phyloP scores from a whole-genome alignment of 441 rosid species.

The California macrophylla region DNA sequence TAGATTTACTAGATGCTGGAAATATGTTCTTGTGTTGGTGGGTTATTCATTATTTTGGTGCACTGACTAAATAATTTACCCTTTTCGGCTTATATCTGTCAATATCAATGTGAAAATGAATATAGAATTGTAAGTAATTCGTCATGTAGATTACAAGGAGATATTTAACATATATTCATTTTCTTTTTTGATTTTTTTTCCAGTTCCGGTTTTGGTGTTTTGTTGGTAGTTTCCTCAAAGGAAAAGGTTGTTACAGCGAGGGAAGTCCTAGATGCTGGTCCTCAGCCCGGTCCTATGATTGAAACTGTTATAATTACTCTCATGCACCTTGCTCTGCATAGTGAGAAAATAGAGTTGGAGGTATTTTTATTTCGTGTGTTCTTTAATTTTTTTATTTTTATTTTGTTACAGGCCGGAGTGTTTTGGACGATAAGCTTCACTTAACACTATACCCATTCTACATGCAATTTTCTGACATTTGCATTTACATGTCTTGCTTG shows the following conservation, averaged over 20 bases:
- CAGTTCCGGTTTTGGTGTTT: conserved; percentile 77
- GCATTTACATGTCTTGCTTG: neutral
- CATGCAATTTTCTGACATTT: neutral
- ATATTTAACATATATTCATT: neutral
- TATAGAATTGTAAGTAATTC: neutral
- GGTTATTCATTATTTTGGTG: neutral
- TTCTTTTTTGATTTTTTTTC: conserved; percentile 16
- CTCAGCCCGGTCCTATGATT: conserved; percentile 57
- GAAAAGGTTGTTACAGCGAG: conserved; percentile 62
- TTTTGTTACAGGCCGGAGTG: neutral
- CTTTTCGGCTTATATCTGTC: neutral
- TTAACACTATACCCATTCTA: neutral
- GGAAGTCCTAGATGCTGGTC: conserved; percentile 71
- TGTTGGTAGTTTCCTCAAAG: conserved; percentile 53
- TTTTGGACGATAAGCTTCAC: conserved; percentile 1
- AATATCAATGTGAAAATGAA: neutral
- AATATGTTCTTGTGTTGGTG: neutral
- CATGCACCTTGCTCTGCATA: conserved; percentile 83
- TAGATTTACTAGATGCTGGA: neutral
- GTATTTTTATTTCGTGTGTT: conserved; percentile 27
- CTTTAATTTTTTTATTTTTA: conserved; percentile 1
- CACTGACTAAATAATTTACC: neutral
- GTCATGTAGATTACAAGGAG: neutral
- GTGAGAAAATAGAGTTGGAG: conserved; percentile 83
- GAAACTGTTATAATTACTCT: conserved; percentile 79